Conservation (phyloP, 441 rosid species). For the Corymbia citriodora region DNA sequence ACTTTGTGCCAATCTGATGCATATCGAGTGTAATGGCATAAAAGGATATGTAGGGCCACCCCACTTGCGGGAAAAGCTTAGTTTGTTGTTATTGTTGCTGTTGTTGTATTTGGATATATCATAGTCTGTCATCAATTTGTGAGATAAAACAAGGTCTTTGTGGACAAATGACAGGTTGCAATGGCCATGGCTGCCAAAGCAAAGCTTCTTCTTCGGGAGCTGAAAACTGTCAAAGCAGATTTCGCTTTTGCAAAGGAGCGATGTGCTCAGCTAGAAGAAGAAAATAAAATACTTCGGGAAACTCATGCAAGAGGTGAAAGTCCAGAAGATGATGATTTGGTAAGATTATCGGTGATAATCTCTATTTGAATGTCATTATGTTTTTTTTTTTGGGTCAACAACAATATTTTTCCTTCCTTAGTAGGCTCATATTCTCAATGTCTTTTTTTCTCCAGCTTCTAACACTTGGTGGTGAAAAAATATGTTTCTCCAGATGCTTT, state of each 20-base stretch:
- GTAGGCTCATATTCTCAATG: neutral
- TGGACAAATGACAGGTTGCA: slow-evolving; percentile 41
- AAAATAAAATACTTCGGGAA: slow-evolving; percentile 47
- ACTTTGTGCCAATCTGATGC: neutral
- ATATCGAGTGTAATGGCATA: neutral
- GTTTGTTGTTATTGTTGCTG: neutral
- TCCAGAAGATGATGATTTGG: slow-evolving; percentile 63
- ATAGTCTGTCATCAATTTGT: neutral
- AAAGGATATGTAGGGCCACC: neutral
- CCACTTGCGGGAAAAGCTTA: neutral
- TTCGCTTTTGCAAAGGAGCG: slow-evolving; percentile 69
- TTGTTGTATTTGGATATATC: neutral
- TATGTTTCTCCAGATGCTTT: neutral
- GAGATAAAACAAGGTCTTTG: neutral
- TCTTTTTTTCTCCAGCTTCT: neutral
- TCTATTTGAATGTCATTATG: neutral
- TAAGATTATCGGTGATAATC: slow-evolving; percentile 1
- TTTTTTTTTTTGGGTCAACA: neutral
- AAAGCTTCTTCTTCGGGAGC: slow-evolving; percentile 67
- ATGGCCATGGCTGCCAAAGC: slow-evolving; percentile 85
- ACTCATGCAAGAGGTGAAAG: slow-evolving; percentile 38
- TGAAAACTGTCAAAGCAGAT: slow-evolving; percentile 69
- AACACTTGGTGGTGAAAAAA: neutral
- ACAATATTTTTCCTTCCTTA: neutral
- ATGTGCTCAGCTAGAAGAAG: slow-evolving; percentile 65